Conservation (phyloP, 352 stramenopile genomes). For the Labyrinthula sp. region DNA sequence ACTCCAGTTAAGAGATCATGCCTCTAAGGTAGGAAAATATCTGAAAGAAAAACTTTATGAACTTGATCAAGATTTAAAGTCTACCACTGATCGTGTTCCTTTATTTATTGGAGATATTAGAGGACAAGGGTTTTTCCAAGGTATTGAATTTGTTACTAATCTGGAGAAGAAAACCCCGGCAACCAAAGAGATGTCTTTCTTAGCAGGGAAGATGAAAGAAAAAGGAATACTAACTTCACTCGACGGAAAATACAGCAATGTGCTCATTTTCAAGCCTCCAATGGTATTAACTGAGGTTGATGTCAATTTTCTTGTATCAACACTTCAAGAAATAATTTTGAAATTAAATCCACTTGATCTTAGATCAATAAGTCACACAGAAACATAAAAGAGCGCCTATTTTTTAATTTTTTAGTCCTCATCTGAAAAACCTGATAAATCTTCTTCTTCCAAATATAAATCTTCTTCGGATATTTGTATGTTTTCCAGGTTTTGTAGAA, state of each 20-base stretch:
- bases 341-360: too few relatives aligned
- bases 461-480: too few relatives aligned
- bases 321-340: too few relatives aligned
- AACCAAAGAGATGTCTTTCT: constrained; percentile 39
- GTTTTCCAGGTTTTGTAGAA: too few relatives aligned
- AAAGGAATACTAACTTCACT: constrained; percentile 46
- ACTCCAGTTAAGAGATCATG: constrained; percentile 39
- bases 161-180: constrained; percentile 36
- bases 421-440: too few relatives aligned
- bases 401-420: too few relatives aligned
- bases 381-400: too few relatives aligned
- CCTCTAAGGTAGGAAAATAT: constrained; percentile 39
- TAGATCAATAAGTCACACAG: too few relatives aligned
- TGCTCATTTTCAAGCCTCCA: constrained; percentile 54
- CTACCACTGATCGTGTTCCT: constrained; percentile 24
- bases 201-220: constrained; percentile 42
- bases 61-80: constrained; percentile 27
- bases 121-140: constrained; percentile 49
- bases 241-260: constrained; percentile 51
- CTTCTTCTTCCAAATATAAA: too few relatives aligned
- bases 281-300: constrained; percentile 44
- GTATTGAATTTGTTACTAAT: constrained; percentile 46
- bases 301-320: constrained; percentile 31
- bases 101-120: constrained; percentile 55
- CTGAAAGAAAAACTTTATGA: constrained; percentile 35